phyloP scores from a whole-genome alignment of 2,329 filamentous ascomycete genomes.

The Penicillium sp. region DNA sequence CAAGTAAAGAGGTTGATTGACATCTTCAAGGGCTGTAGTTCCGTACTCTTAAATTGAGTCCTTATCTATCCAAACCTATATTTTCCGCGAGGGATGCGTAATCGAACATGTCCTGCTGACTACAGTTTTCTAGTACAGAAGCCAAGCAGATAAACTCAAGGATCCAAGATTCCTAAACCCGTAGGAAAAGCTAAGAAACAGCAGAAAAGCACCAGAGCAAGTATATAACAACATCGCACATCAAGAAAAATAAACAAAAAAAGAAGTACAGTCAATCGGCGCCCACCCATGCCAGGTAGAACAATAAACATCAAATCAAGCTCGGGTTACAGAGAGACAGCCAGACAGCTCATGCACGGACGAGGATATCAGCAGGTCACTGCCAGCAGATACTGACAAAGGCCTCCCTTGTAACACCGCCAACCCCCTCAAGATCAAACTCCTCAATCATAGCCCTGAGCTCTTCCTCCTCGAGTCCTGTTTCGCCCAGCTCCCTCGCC shows the following conservation, averaged over 20 bases:
- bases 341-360: not conserved
- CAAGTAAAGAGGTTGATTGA: too few relatives aligned
- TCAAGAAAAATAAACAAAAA: constrained; percentile 11
- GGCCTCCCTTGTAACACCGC: constrained; percentile 69
- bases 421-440: constrained; percentile 93
- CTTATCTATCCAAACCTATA: too few relatives aligned
- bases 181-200: constrained; percentile 13
- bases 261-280: constrained; percentile 18
- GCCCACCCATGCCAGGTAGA: constrained; percentile 26
- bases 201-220: constrained; percentile 6
- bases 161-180: constrained; percentile 15
- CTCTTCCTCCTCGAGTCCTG: constrained; percentile 87
- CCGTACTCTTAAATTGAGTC: too few relatives aligned
- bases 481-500: constrained; percentile 86
- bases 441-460: constrained; percentile 96
- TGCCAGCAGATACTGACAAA: constrained; percentile 70
- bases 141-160: not conserved
- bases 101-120: not conserved
- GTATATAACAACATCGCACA: constrained; percentile 1
- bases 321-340: constrained; percentile 1
- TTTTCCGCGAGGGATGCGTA: too few relatives aligned
- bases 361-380: constrained; percentile 31
- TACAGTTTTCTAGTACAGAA: not conserved
- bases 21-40: too few relatives aligned
- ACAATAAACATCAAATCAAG: constrained; percentile 11